A percentile compares a stretch with the other conserved stretches of the same genome.
Evolutionary conservation across 257 asterid genomes (phyloP).

Genomic region (Lithospermum erythrorhizon): DNA sequence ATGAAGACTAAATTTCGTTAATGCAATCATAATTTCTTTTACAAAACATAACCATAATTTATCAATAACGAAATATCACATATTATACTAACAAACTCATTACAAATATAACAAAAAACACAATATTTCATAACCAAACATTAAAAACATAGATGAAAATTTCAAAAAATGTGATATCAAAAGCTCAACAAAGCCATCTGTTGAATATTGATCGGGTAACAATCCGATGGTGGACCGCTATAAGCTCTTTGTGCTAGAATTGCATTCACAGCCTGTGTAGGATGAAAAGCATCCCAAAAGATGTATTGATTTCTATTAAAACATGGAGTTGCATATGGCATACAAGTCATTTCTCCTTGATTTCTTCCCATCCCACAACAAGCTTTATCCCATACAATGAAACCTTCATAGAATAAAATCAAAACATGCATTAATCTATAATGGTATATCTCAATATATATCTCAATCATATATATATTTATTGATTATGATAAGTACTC

Average conservation of each 20-base stretch:
- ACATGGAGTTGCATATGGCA: slow-evolving; percentile 57
- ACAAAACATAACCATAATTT: too few species aligned
- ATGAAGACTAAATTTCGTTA: too few species aligned
- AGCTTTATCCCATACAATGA: slow-evolving; percentile 42
- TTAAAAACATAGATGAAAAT: background rate
- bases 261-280: slow-evolving; percentile 48
- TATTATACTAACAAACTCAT: too few species aligned
- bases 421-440: too few species aligned
- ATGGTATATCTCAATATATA: too few species aligned
- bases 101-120: too few species aligned
- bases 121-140: background rate
- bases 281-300: slow-evolving; percentile 90
- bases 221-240: slow-evolving; percentile 34
- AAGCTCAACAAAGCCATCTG: slow-evolving; percentile 27
- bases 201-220: slow-evolving; percentile 48
- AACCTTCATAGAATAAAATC: slow-evolving; percentile 27
- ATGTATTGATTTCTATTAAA: slow-evolving; percentile 32
- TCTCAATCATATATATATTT: too few species aligned
- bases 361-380: slow-evolving; percentile 79
- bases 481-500: too few species aligned
- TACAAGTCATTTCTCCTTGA: slow-evolving; percentile 53
- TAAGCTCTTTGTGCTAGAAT: slow-evolving; percentile 47
- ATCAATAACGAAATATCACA: too few species aligned
- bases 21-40: too few species aligned
- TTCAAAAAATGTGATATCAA: too few species aligned